Conservation (phyloP, 2,329 filamentous ascomycete genomes). For the Berkeleyomyces rouxiae region DNA sequence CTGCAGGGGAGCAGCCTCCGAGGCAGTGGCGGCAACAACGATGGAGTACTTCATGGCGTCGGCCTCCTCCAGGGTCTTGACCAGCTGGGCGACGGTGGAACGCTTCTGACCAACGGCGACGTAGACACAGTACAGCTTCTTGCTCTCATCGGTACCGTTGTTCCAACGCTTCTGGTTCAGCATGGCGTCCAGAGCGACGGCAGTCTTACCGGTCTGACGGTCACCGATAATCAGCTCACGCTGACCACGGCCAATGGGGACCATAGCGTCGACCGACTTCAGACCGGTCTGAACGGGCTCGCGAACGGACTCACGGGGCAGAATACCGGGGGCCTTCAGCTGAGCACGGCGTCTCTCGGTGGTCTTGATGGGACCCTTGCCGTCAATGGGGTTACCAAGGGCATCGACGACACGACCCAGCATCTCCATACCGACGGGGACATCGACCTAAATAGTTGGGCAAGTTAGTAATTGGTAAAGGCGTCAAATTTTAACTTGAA, state of each 20-base stretch:
- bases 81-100: slow-evolving; percentile 95
- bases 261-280: slow-evolving; percentile 99
- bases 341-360: slow-evolving; percentile 88
- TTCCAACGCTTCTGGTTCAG: slow-evolving; percentile 99
- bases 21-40: slow-evolving; percentile 88
- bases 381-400: slow-evolving; percentile 97
- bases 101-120: slow-evolving; percentile 98
- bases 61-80: slow-evolving; percentile 99
- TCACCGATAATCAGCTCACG: slow-evolving; percentile 99
- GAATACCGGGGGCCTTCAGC: slow-evolving; percentile 96
- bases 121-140: slow-evolving; percentile 99
- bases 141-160: slow-evolving; percentile 64
- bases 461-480: neutral
- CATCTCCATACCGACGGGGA: slow-evolving; percentile 81
- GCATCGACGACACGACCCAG: slow-evolving; percentile 97
- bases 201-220: slow-evolving; percentile 99
- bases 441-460: slow-evolving; percentile 56
- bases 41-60: slow-evolving; percentile 98
- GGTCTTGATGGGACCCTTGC: slow-evolving; percentile 93
- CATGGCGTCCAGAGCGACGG: slow-evolving; percentile 92
- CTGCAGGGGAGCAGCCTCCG: slow-evolving; percentile 87
- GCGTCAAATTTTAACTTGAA: neutral
- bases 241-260: slow-evolving; percentile 98
- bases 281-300: slow-evolving; percentile 98
- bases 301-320: slow-evolving; percentile 93